Percentiles rank a stretch among this genome's conserved stretches.
phyloP scores from a whole-genome alignment of 1,284 basidiomycete species.

The Tylopilus sp. region DNA sequence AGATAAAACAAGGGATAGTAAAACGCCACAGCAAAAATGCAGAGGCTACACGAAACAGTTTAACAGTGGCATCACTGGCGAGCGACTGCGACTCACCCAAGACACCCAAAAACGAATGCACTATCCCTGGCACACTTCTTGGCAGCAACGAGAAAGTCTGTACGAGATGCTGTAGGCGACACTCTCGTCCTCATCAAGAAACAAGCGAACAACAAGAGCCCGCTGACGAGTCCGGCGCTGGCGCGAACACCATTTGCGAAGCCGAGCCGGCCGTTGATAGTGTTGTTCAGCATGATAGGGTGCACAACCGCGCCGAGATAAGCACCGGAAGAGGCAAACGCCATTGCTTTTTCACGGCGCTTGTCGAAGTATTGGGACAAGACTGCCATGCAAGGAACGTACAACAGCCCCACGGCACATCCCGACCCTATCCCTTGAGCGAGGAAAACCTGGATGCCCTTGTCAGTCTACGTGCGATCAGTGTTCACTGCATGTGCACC shows the following conservation, averaged over 20 bases:
- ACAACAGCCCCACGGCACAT: slow-evolving; percentile 32
- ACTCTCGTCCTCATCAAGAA: slow-evolving; percentile 32
- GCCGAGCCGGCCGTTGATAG: slow-evolving; percentile 32
- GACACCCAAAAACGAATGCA: slow-evolving; percentile 26
- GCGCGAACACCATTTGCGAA: slow-evolving; percentile 32
- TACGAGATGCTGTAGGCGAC: slow-evolving; percentile 13
- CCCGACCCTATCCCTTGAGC: slow-evolving; percentile 36
- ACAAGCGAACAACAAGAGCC: slow-evolving; percentile 29
- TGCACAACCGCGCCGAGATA: slow-evolving; percentile 36
- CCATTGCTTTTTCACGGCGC: slow-evolving; percentile 32
- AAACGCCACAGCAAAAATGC: slow-evolving; percentile 23
- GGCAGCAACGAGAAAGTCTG: slow-evolving; percentile 18
- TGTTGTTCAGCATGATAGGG: slow-evolving; percentile 43
- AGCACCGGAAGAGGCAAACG: slow-evolving; percentile 36
- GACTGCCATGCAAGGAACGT: slow-evolving; percentile 36
- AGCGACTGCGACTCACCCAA: slow-evolving; percentile 18
- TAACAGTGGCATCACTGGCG: background rate
- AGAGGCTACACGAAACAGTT: slow-evolving; percentile 8
- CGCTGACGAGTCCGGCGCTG: slow-evolving; percentile 34
- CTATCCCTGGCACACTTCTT: slow-evolving; percentile 25
- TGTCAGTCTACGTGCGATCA: background rate
- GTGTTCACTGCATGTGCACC: slow-evolving; percentile 10
- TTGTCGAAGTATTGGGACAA: slow-evolving; percentile 38
- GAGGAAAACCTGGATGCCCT: slow-evolving; percentile 31
- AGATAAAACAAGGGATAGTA: slow-evolving; percentile 36